These are phyloP conservation scores for Coniochaeta sp. DNA, from an alignment of 2,329 filamentous ascomycete species.

Conservation along the genomic window DNA sequence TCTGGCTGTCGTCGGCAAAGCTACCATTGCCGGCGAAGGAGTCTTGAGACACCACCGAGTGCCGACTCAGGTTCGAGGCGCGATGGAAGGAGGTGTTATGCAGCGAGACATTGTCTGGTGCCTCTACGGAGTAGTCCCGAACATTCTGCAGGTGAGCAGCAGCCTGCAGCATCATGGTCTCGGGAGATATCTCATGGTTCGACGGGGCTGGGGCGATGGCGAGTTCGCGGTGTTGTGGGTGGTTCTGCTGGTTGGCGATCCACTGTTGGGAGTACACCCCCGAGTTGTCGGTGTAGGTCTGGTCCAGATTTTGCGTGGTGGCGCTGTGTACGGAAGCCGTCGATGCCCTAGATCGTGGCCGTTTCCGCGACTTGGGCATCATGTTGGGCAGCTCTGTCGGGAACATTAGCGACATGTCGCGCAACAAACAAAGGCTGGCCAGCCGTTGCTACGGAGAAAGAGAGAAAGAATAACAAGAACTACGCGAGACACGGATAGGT, in stretches of 20 bases:
- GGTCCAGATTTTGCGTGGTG: slow-evolving; percentile 45
- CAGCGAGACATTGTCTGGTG: slow-evolving; percentile 40
- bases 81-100: slow-evolving; percentile 36
- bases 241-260: slow-evolving; percentile 36
- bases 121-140: slow-evolving; percentile 41
- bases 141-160: slow-evolving; percentile 47
- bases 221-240: slow-evolving; percentile 32
- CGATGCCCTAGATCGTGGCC: slow-evolving; percentile 47
- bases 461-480: background rate
- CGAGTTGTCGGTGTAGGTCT: slow-evolving; percentile 34
- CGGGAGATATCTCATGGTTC: slow-evolving; percentile 42
- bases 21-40: slow-evolving; percentile 44
- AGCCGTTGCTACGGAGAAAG: background rate
- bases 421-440: slow-evolving; percentile 6
- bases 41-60: slow-evolving; percentile 45
- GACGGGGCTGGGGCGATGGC: slow-evolving; percentile 15
- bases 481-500: background rate
- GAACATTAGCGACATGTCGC: slow-evolving; percentile 4
- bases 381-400: slow-evolving; percentile 20
- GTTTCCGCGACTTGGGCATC: slow-evolving; percentile 38
- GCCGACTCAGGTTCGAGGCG: slow-evolving; percentile 30
- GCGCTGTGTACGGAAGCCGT: slow-evolving; percentile 51
- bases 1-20: slow-evolving; percentile 54
- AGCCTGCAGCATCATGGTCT: slow-evolving; percentile 54
- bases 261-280: slow-evolving; percentile 44